Evolutionary conservation across 352 stramenopile species (phyloP).

Genomic region (Phytopythium aichiense): DNA sequence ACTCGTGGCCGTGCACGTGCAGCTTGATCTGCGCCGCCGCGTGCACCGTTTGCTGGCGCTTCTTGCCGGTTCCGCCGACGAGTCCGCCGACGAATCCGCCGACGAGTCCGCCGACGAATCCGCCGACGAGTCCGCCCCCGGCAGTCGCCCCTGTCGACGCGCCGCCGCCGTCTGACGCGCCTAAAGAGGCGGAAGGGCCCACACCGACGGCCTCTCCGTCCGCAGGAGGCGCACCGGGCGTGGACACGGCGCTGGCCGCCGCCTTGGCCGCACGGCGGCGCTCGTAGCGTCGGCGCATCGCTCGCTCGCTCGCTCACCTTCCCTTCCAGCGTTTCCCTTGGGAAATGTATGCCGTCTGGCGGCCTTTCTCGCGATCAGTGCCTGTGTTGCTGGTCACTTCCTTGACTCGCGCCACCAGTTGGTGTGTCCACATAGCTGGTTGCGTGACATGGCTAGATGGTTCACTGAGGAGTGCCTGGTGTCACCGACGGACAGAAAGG

Average conservation of each 20-base stretch:
- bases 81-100: conserved; percentile 1
- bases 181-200: neutral
- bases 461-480: neutral
- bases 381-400: neutral
- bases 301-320: neutral
- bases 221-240: conserved; percentile 8
- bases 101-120: conserved; percentile 4
- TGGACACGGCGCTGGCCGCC: conserved; percentile 21
- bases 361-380: neutral
- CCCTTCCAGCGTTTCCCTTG: neutral
- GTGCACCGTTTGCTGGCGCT: conserved; percentile 40
- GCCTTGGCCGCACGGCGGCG: conserved; percentile 41
- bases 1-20: conserved; percentile 79
- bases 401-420: neutral
- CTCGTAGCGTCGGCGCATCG: conserved; percentile 48
- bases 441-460: no score
- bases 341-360: neutral
- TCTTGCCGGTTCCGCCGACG: conserved; percentile 17
- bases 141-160: neutral
- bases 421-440: neutral
- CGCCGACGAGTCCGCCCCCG: conserved; percentile 1
- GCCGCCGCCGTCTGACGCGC: neutral
- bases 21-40: conserved; percentile 68
- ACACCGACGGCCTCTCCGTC: neutral
- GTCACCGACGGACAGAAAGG: neutral